Evolutionary conservation across 805 yeast species (phyloP).

Genomic region (Ogataea trehaloabstinens): DNA sequence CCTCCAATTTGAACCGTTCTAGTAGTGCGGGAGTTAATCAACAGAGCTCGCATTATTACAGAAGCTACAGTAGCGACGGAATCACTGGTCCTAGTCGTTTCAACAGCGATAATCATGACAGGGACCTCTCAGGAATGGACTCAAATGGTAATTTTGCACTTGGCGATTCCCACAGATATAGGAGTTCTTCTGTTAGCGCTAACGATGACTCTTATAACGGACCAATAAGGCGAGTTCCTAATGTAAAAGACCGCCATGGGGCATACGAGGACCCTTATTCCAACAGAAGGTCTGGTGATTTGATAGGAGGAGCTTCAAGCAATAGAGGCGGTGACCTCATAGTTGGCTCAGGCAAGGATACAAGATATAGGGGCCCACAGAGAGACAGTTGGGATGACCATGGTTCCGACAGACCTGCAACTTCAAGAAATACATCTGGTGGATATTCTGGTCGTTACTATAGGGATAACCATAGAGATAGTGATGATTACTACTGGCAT

Average conservation of each 20-base stretch:
- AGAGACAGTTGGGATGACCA: constrained; percentile 19
- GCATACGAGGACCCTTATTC: constrained; percentile 13
- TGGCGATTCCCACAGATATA: constrained; percentile 7
- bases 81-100: constrained; percentile 11
- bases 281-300: constrained; percentile 20
- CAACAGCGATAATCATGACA: constrained; percentile 15
- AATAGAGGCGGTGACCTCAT: constrained; percentile 24
- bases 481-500: constrained; percentile 11
- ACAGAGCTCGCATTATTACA: constrained; percentile 9
- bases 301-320: constrained; percentile 14
- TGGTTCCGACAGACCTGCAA: constrained; percentile 5
- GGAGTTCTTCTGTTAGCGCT: constrained; percentile 4
- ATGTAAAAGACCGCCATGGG: constrained; percentile 12
- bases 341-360: constrained; percentile 13
- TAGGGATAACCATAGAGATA: constrained; percentile 12
- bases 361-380: constrained; percentile 12
- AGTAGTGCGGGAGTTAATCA: constrained; percentile 1
- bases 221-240: constrained; percentile 9
- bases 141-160: constrained; percentile 3
- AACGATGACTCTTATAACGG: constrained; percentile 10
- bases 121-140: constrained; percentile 19
- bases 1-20: constrained; percentile 3
- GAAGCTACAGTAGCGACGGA: constrained; percentile 19
- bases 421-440: constrained; percentile 6
- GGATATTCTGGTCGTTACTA: constrained; percentile 14